Base-by-base conservation (phyloP, 208 protist species). In the Balamuthia mandrillaris region DNA sequence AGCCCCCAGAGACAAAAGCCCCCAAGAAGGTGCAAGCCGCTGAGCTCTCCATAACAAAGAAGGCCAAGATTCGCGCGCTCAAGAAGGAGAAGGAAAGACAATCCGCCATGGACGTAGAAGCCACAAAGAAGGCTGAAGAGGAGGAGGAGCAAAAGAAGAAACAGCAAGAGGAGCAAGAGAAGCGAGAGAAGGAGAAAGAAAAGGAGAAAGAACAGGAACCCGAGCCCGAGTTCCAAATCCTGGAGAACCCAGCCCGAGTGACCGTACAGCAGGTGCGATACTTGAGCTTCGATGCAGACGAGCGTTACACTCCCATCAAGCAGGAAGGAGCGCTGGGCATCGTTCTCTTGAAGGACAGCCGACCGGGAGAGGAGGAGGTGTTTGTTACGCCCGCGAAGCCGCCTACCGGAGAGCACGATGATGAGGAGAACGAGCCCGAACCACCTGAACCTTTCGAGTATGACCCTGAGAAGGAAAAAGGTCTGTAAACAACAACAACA, bases 231-330 rank as follows among this genome's bases (percentile, higher is more conserved):
- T 89, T 77, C 68, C 88, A 95, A 60, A 44, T 89, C 12, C 87
- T 95, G 9, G 1, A 82, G 29, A 96, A 96, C 86, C 94, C 95
- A 31, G 82, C 93, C 14, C 88, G 94, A 63, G 88, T 96, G 12
- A 95, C 91, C 21, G 66, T 85, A 49, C 52, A 52, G 35, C 94
- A 96, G 86, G 14, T 87, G 10, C 60, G 68, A 56, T 83, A 88
- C n/a, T 33, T 96, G 10, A 52, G 37, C 24, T 92, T 94, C 16
- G 84, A 91, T 42, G 56, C 78, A 1, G 77, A 90, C 21, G 66
- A 54, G 42, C 54, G 91, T 37, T 95, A 92, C 61, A 45, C 24
- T 24, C 93, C 94, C 14, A 79, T 95, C 29, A 86, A 78, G 86
- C 31, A 83, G 35, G 60, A 35, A 18, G 58, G 74, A 2, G 31